These are phyloP conservation scores for Linum usitatissimum DNA, from an alignment of 345 rosid genomes.

Conservation along the genomic window DNA sequence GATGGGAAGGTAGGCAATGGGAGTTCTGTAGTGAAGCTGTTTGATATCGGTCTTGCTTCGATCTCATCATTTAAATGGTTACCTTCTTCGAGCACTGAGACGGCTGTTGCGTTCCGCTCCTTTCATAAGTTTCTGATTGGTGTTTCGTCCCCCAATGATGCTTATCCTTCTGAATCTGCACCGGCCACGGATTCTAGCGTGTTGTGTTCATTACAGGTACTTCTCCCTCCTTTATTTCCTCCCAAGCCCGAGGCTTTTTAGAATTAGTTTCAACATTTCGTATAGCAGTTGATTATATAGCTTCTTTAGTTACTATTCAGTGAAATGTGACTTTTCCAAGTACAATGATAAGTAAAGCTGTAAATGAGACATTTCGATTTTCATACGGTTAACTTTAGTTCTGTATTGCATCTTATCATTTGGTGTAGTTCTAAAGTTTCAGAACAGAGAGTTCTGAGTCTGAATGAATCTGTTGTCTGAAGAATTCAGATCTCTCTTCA, in stretches of 20 bases:
- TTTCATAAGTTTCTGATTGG: conserved; percentile 78
- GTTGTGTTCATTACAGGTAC: conserved; percentile 64
- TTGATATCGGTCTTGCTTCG: conserved; percentile 59
- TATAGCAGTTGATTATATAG: background rate
- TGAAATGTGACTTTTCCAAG: no score
- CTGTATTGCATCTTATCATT: background rate
- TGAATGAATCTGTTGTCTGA: background rate
- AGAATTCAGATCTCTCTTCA: background rate
- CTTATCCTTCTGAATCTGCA: conserved; percentile 45
- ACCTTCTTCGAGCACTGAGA: conserved; percentile 92
- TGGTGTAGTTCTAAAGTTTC: no score
- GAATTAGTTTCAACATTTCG: background rate
- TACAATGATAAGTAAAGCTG: background rate
- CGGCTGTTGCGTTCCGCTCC: conserved; percentile 74
- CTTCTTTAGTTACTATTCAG: no score
- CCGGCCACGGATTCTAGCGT: conserved; percentile 44
- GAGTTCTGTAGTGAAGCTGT: conserved; percentile 32
- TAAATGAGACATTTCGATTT: background rate
- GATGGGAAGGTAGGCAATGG: conserved; percentile 25
- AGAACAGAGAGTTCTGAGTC: background rate
- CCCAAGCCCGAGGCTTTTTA: background rate
- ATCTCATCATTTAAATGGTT: conserved; percentile 89
- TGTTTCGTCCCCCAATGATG: conserved; percentile 54
- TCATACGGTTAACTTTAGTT: background rate
- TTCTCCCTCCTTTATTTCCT: background rate